These are phyloP conservation scores for Rhododendron henanense DNA, from an alignment of 148 eudicot species.

Conservation along the genomic window DNA sequence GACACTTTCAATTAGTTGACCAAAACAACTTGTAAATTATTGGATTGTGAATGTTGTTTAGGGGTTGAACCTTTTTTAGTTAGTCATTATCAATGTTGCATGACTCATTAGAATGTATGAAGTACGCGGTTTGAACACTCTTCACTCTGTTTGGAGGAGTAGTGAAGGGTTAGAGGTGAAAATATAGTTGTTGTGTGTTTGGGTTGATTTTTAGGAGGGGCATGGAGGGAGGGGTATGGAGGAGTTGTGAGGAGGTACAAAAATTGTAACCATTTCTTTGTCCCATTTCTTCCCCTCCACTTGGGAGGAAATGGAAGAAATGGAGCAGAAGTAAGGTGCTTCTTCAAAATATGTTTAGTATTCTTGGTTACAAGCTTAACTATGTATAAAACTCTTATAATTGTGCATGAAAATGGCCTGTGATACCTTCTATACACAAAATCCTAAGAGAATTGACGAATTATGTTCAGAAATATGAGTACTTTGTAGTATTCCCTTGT, in stretches of 20 bases:
- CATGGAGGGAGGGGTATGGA: too few relatives aligned
- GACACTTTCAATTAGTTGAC: neutral
- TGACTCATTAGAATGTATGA: neutral
- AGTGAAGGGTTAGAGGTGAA: neutral
- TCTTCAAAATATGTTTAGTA: neutral
- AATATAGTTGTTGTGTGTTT: neutral
- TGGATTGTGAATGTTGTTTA: neutral
- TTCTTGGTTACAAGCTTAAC: neutral
- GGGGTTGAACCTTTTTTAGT: neutral
- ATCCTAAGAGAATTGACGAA: neutral
- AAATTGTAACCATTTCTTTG: too few relatives aligned
- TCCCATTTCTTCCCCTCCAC: neutral
- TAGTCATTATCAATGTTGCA: neutral
- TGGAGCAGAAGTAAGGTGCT: neutral
- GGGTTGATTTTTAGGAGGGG: neutral
- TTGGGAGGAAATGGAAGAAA: neutral
- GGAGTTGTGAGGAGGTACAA: too few relatives aligned
- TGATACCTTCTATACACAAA: too few relatives aligned
- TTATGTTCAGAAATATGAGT: neutral
- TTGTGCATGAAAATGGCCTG: too few relatives aligned
- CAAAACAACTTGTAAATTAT: neutral
- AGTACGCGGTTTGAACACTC: neutral
- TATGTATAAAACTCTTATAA: neutral
- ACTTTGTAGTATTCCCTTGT: neutral
- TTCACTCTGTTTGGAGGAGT: neutral